Base-by-base conservation (phyloP, 2,329 filamentous ascomycete genomes). In the Ambrosiella cleistominuta region DNA sequence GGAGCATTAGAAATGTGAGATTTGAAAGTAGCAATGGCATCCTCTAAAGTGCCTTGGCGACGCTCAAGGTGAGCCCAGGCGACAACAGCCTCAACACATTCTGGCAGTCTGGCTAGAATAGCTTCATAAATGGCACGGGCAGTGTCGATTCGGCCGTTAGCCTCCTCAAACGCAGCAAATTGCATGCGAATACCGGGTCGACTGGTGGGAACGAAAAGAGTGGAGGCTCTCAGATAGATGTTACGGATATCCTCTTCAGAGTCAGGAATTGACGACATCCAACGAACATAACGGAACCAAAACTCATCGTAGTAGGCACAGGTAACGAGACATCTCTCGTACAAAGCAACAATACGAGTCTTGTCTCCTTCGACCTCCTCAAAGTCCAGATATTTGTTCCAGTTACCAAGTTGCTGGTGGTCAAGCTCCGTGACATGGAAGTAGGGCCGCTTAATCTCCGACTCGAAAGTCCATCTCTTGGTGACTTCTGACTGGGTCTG, bases 251-350 rank as follows among this genome's bases (percentile, higher is more conserved):
- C 90, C 67, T 96, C 88, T 51, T 89, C 82, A 68, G 94, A 95
- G 64, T 77, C 82, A 1, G 80, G 72, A 66, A 95, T 87, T 0
- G 81, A 81, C 60, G 79, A 77, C 86, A 96, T 95, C 93, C 93
- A 98, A 45, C 91, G 78, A 13, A 86, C 88, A 70, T 95, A 98
- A n/a, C 93, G 85, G 65, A 95, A 82, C 93, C 93, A 98, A 70
- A 97, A 95, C 67, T 97, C 91, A 54, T 97, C 91, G 67, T 98
- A 96, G 64, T 94, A 85, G 13, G 93, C 91, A 66, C 88, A 94
- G 0, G 88, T 91, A 40, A 95, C 88, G 56, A 98, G 71, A 65
- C 90, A 97, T 56, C 93, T 83, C 73, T 98, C 93, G 68, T 98
- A 97, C 38, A 98, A 72, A 66, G 93, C 93, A 5, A 86, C 79